These are phyloP conservation scores for Nemania sp. DNA, from an alignment of 2,329 filamentous ascomycete species.

Conservation along the genomic window DNA sequence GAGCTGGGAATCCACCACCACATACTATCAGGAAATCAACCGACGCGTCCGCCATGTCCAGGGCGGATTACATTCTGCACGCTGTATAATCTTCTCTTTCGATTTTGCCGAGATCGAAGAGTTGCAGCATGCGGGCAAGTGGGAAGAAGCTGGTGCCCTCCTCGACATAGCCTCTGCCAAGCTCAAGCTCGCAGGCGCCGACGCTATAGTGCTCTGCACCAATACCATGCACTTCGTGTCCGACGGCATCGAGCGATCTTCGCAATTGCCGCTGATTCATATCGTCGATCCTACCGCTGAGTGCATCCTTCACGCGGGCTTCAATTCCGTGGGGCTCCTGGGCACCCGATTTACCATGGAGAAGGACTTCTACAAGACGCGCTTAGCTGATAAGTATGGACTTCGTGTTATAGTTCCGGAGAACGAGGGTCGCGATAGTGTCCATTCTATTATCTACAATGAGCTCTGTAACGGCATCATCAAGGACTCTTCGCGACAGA, in stretches of 20 bases:
- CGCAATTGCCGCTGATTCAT: constrained; percentile 23
- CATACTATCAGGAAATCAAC: constrained; percentile 30
- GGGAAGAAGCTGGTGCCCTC: constrained; percentile 25
- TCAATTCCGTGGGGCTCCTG: constrained; percentile 24
- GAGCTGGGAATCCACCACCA: constrained; percentile 29
- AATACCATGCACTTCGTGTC: constrained; percentile 28
- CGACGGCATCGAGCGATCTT: constrained; percentile 18
- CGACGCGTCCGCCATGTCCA: constrained; percentile 22
- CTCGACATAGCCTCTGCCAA: constrained; percentile 20
- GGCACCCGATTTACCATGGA: constrained; percentile 34
- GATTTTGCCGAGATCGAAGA: constrained; percentile 26
- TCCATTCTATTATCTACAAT: constrained; percentile 30
- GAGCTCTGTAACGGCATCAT: constrained; percentile 28
- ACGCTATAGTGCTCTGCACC: constrained; percentile 29
- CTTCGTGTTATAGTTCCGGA: constrained; percentile 28
- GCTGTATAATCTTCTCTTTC: constrained; percentile 28
- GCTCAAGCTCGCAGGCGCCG: constrained; percentile 26
- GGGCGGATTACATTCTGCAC: constrained; percentile 27
- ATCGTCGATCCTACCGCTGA: constrained; percentile 28
- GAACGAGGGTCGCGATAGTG: constrained; percentile 17
- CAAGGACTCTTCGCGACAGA: constrained; percentile 21
- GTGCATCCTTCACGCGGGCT: constrained; percentile 19
- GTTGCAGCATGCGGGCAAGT: constrained; percentile 21
- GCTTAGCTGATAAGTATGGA: constrained; percentile 27
- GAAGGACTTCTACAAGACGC: constrained; percentile 30